Evolutionary conservation across 306 rosid genomes (phyloP).

Genomic region (Quercus ilex): DNA sequence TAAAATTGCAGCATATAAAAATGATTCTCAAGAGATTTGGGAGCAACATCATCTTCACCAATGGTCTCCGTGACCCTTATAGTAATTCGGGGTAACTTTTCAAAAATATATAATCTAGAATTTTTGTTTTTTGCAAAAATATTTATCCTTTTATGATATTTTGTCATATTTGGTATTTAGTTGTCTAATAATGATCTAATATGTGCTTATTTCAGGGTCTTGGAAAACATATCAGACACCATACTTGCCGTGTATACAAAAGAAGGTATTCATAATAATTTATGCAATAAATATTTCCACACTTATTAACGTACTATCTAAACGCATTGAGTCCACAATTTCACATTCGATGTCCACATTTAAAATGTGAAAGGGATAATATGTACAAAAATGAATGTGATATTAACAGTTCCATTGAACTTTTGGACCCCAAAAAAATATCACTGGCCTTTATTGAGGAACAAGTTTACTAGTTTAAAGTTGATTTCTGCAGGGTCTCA

Average conservation of each 20-base stretch:
- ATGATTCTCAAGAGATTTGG: conserved; percentile 40
- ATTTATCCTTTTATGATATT: not conserved
- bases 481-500: conserved; percentile 30
- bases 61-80: conserved; percentile 64
- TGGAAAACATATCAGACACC: conserved; percentile 40
- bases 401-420: no score
- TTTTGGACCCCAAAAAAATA: no score
- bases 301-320: no score
- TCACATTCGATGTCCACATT: no score
- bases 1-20: conserved; percentile 42
- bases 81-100: conserved; percentile 49
- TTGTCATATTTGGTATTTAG: no score
- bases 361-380: no score
- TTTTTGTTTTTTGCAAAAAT: not conserved
- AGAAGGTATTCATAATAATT: conserved; percentile 21
- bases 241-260: conserved; percentile 27
- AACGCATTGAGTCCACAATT: no score
- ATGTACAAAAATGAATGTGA: no score
- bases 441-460: no score
- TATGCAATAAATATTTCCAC: no score
- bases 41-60: conserved; percentile 20
- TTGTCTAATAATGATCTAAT: no score
- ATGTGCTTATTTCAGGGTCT: conserved; percentile 20
- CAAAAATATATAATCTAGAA: not conserved
- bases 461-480: not conserved